Evolutionary conservation across 257 asterid species (phyloP).

Genomic region (Rehmannia glutinosa): DNA sequence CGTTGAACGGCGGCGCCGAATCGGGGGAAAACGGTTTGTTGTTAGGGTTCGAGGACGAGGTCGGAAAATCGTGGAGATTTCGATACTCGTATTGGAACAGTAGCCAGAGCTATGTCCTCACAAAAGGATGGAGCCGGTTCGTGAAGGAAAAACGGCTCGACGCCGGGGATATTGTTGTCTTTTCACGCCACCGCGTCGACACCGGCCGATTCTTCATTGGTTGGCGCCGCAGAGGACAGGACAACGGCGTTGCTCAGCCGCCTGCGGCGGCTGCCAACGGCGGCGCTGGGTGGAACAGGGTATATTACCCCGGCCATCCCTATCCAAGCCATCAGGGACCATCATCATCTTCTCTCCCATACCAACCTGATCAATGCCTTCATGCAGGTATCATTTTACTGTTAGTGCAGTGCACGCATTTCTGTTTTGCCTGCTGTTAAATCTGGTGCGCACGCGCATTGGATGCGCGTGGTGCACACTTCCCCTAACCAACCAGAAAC

Average conservation of each 20-base stretch:
- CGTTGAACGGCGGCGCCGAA: constrained; percentile 42
- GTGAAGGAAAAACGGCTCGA: constrained; percentile 79
- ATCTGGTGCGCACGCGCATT: not conserved
- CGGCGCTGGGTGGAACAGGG: constrained; percentile 33
- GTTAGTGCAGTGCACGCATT: not conserved
- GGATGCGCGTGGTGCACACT: constrained; percentile 5
- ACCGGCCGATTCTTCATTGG: constrained; percentile 60
- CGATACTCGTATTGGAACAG: constrained; percentile 92
- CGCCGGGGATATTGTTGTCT: constrained; percentile 78
- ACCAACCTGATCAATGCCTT: constrained; percentile 43
- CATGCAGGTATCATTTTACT: constrained; percentile 51
- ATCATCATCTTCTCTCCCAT: constrained; percentile 30
- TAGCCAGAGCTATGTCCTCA: constrained; percentile 87
- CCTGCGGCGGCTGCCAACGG: not conserved
- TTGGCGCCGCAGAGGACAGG: constrained; percentile 54
- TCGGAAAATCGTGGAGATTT: constrained; percentile 72
- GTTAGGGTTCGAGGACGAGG: constrained; percentile 73
- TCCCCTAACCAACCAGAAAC: not conserved
- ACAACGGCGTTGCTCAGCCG: constrained; percentile 7
- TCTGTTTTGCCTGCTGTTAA: too few species aligned
- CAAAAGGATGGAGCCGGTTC: constrained; percentile 95
- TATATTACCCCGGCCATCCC: constrained; percentile 38
- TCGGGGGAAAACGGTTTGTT: constrained; percentile 54
- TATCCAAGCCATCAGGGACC: constrained; percentile 32
- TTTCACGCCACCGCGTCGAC: constrained; percentile 56